Percentiles rank a stretch among this genome's conserved stretches.
Evolutionary conservation across 2,329 filamentous ascomycete genomes (phyloP).

Genomic region (Fusarium duplospermum): DNA sequence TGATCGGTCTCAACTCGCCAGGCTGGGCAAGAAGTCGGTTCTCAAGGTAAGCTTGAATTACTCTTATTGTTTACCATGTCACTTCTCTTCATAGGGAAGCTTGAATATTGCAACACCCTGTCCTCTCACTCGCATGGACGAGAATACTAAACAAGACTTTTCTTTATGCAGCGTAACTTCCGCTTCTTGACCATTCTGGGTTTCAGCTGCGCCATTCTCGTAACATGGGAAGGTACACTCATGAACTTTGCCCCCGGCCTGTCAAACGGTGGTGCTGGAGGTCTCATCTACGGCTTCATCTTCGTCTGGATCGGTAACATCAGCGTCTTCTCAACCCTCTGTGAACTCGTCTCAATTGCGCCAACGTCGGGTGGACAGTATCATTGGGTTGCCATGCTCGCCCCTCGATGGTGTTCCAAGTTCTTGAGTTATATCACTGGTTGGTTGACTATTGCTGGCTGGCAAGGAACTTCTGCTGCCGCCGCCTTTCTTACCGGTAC

Average conservation of each 20-base stretch:
- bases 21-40: constrained; percentile 37
- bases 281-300: constrained; percentile 63
- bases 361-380: constrained; percentile 40
- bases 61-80: background rate
- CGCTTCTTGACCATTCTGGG: constrained; percentile 41
- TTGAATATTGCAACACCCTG: background rate
- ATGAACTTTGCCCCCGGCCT: constrained; percentile 43
- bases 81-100: background rate
- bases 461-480: constrained; percentile 42
- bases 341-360: constrained; percentile 40
- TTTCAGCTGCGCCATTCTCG: constrained; percentile 43
- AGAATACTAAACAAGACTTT: background rate
- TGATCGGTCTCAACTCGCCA: constrained; percentile 38
- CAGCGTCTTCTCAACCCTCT: constrained; percentile 38
- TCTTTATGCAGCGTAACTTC: constrained; percentile 35
- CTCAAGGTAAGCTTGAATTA: constrained; percentile 30
- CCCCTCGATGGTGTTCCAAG: constrained; percentile 35
- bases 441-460: constrained; percentile 43
- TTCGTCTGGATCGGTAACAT: constrained; percentile 61
- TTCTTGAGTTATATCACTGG: constrained; percentile 48
- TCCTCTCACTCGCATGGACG: background rate
- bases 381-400: constrained; percentile 42
- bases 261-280: constrained; percentile 44
- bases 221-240: constrained; percentile 44
- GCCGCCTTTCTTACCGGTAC: constrained; percentile 39